phyloP scores from a whole-genome alignment of 108 stramenopile species.

The Schizochytrium sp. region DNA sequence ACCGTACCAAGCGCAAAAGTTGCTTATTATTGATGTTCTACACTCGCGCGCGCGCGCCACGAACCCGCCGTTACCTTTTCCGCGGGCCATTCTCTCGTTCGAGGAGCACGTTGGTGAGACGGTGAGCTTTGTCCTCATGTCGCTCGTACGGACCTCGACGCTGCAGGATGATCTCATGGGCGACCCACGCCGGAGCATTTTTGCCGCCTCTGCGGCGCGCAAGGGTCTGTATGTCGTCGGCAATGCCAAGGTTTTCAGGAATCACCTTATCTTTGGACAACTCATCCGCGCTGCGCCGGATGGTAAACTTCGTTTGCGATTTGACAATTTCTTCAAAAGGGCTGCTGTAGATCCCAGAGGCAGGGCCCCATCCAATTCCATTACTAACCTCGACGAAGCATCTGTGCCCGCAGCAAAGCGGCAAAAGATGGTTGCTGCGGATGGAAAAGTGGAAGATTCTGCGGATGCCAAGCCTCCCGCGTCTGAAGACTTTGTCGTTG shows the following conservation, averaged over 20 bases:
- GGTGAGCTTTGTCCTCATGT: slow-evolving; percentile 85
- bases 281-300: neutral
- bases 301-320: neutral
- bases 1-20: slow-evolving; percentile 95
- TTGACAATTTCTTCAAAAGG: neutral
- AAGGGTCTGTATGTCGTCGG: neutral
- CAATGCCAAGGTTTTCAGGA: neutral
- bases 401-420: neutral
- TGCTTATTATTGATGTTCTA: slow-evolving; percentile 24
- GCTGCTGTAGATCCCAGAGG: neutral
- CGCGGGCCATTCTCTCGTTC: slow-evolving; percentile 63
- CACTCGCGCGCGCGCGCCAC: neutral
- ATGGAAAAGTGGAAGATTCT: neutral
- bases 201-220: neutral
- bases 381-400: neutral
- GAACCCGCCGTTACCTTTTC: neutral
- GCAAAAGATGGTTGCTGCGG: neutral
- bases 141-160: slow-evolving; percentile 71
- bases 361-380: neutral
- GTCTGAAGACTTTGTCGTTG: neutral
- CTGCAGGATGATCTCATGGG: neutral
- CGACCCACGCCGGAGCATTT: neutral
- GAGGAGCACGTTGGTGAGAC: slow-evolving; percentile 98
- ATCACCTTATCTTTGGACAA: neutral
- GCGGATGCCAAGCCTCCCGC: neutral